Evolutionary conservation across 2,329 filamentous ascomycete genomes (phyloP), one percentile per base, ranked within the genome.

Genomic region (Xylariaceae sp.): DNA sequence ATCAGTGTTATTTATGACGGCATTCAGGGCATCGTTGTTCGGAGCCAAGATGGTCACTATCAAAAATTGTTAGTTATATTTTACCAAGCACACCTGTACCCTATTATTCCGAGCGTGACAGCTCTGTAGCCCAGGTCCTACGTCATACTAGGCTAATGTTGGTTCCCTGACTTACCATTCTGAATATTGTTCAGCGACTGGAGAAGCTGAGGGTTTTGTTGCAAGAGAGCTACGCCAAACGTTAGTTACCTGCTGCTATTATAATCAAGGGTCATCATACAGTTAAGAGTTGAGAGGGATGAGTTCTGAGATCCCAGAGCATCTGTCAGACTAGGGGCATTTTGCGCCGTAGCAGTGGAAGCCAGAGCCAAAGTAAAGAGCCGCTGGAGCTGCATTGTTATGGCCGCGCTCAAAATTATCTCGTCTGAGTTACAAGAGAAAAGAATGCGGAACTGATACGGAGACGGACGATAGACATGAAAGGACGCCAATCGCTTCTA

Each of bases 21-120:
- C 67, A 30, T 72, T 71, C 23, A 78, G 59, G 0, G 81, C 82
- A 9, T 75, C 64, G 63, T 85, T 83, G 64, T 73, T 78, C 0
- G 82, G 82, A 0, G 83, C 82, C 5, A 86, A 74, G 30, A 85
- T 70, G 6, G 84, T 87, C 52, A 86, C 53, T 56, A n/a, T 16
- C 6, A 13, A 10, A 30, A 13, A 18, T 40, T 20, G 33, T 51
- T 21, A 45, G 26, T 35, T 4, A 27, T 15, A 18, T 11, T 48
- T 18, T 16, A 7, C 27, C 10, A n/a, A 32, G 26, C n/a, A n/a
- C n/a, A n/a, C n/a, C n/a, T n/a, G n/a, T n/a, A n/a, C n/a, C n/a
- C n/a, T n/a, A n/a, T n/a, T n/a, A n/a, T n/a, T n/a, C n/a, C n/a
- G n/a, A n/a, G n/a, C n/a, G n/a, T n/a, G n/a, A n/a, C n/a, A n/a